Evolutionary conservation across 306 rosid genomes (phyloP), one percentile per base, ranked within the genome.

Genomic region (Purshia tridentata): DNA sequence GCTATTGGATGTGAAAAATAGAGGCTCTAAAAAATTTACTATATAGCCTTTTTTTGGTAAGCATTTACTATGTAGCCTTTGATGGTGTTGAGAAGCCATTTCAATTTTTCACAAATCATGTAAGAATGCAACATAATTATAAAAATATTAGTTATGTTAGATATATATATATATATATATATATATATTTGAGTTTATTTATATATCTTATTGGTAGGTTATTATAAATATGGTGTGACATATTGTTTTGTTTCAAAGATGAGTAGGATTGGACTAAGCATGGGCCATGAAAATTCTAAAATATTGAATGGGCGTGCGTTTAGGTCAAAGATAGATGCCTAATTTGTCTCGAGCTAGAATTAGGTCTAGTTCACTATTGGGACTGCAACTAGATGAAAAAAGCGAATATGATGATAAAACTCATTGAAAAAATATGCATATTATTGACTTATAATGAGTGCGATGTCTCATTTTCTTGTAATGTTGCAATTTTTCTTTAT

Each of bases 261-360:
- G 75, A 72, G 40, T 71, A 44, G 71, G 77, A 65, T 59, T 58
- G 50, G 70, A 56, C 35, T 40, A 69, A 56, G 55, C 70, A 53
- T 15, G 20, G 71, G 46, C 61, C 29, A 55, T 9, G 63, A n/a
- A 37, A 62, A 37, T 16, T 49, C 40, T 63, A 55, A 5, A 40
- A 35, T 13, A 39, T 42, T 45, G 52, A 50, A 20, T 1, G 70
- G 41, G 53, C 63, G 64, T 37, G 77, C 2, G 49, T 6, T 45
- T 22, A 29, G 41, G 74, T 78, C 77, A 77, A 77, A 54, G 15
- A 19, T 35, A 37, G 10, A 23, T 20, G 52, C 65, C 46, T 14
- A 39, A 29, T 46, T 40, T 60, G 35, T 73, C 45, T 29, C 4
- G 19, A 20, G n/a, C n/a, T n/a, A n/a, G 56, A 37, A 19, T 61